Conservation (phyloP, 2,329 filamentous ascomycete genomes). For the Alternaria tenuissima region DNA sequence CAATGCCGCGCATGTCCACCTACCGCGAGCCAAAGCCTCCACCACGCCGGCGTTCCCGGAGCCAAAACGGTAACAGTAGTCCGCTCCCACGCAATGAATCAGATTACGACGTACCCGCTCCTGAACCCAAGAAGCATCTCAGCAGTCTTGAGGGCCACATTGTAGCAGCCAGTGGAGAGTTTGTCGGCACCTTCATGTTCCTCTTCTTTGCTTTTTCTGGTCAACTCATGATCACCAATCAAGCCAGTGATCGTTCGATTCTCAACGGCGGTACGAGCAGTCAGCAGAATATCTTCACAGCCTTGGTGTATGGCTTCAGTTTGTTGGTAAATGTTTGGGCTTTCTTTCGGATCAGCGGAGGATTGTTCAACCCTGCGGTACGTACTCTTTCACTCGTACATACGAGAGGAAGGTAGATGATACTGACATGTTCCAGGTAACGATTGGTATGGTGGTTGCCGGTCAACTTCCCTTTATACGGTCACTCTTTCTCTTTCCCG, state of each 20-base stretch:
- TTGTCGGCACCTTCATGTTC: constrained; percentile 45
- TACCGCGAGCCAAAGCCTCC: constrained; percentile 18
- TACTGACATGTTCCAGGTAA: constrained; percentile 23
- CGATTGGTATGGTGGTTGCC: constrained; percentile 34
- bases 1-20: constrained; percentile 15
- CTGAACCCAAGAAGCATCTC: constrained; percentile 12
- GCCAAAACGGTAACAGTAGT: background rate
- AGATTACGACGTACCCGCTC: constrained; percentile 7
- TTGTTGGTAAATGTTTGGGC: constrained; percentile 45
- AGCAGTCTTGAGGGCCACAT: constrained; percentile 28
- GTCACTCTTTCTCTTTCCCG: constrained; percentile 29
- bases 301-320: constrained; percentile 41
- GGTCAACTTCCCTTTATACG: constrained; percentile 27
- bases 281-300: constrained; percentile 37
- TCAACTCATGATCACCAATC: constrained; percentile 35
- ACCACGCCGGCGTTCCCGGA: constrained; percentile 12
- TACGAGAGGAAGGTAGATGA: background rate
- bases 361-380: constrained; percentile 31
- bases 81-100: constrained; percentile 2
- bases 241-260: constrained; percentile 24
- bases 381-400: constrained; percentile 1
- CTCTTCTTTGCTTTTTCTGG: constrained; percentile 42
- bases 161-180: constrained; percentile 39
- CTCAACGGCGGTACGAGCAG: constrained; percentile 26
- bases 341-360: constrained; percentile 42